Conservation (phyloP, 2,329 filamentous ascomycete species). For the Trematosphaeria pertusa region DNA sequence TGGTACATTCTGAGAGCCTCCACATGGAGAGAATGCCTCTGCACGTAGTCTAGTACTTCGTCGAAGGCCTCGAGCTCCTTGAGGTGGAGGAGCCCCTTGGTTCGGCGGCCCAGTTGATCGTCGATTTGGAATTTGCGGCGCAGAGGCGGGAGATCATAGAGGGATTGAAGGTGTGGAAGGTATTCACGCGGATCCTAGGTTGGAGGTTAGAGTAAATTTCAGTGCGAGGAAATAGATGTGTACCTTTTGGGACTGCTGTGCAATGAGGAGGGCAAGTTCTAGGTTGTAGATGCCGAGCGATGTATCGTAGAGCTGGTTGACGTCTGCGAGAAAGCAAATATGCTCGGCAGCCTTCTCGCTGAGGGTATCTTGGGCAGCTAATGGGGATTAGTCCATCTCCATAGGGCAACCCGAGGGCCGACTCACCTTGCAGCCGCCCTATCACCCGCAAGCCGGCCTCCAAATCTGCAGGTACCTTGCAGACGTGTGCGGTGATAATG, state of each 20-base stretch:
- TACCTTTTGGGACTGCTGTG: conserved; percentile 89
- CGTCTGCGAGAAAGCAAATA: conserved; percentile 95
- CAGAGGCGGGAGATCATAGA: conserved; percentile 75
- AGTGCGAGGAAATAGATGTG: background rate
- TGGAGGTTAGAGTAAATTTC: background rate
- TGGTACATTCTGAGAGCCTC: conserved; percentile 81
- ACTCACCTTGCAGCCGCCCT: conserved; percentile 67
- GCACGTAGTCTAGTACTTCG: conserved; percentile 78
- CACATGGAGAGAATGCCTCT: conserved; percentile 80
- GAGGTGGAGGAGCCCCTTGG: conserved; percentile 80
- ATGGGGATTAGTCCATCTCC: conserved; percentile 6
- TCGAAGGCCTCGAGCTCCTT: conserved; percentile 76
- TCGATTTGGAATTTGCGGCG: conserved; percentile 86
- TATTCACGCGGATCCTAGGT: conserved; percentile 91
- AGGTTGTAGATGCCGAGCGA: conserved; percentile 91
- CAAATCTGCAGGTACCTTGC: conserved; percentile 88
- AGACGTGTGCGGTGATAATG: conserved; percentile 92
- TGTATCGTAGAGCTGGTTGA: conserved; percentile 89
- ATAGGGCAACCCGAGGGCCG: background rate
- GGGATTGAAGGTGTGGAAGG: conserved; percentile 87
- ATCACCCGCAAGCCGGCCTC: conserved; percentile 84
- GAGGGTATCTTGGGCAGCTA: conserved; percentile 56
- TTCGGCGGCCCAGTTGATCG: conserved; percentile 77
- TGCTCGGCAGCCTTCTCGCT: conserved; percentile 93
- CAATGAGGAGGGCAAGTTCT: conserved; percentile 86